Evolutionary conservation across 768 basidiomycete species (phyloP).

Genomic region (Trametes villosa): DNA sequence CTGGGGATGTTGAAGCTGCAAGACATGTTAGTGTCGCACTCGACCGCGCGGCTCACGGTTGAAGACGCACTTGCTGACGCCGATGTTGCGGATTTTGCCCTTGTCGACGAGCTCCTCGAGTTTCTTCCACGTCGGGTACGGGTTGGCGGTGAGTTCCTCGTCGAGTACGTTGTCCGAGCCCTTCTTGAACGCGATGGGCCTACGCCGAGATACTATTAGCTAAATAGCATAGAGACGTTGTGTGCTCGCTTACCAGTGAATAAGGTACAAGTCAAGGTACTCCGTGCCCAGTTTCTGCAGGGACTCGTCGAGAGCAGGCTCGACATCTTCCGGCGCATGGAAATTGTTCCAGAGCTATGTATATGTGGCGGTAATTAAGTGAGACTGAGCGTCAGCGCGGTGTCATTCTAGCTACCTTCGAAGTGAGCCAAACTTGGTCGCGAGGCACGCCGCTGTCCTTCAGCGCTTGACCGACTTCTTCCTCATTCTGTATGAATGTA

Average conservation of each 20-base stretch:
- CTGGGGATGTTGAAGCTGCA: constrained; percentile 62
- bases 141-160: constrained; percentile 62
- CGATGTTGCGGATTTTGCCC: constrained; percentile 80
- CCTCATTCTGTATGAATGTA: constrained; percentile 55
- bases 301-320: constrained; percentile 67
- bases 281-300: constrained; percentile 61
- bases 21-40: not conserved
- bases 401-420: constrained; percentile 45
- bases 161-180: constrained; percentile 52
- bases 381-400: not conserved
- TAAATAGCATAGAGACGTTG: not conserved
- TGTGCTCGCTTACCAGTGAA: constrained; percentile 62
- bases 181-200: constrained; percentile 72
- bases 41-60: no score
- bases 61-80: constrained; percentile 72
- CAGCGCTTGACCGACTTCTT: constrained; percentile 67
- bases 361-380: not conserved
- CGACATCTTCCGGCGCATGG: constrained; percentile 76
- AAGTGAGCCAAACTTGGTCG: constrained; percentile 67
- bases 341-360: constrained; percentile 74
- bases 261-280: constrained; percentile 81
- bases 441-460: constrained; percentile 62
- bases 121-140: constrained; percentile 81
- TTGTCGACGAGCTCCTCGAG: constrained; percentile 78
- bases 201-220: constrained; percentile 25